Evolutionary conservation across 257 asterid genomes (phyloP), one percentile per base, ranked within the genome.

Genomic region (Nicotiana benthamiana): DNA sequence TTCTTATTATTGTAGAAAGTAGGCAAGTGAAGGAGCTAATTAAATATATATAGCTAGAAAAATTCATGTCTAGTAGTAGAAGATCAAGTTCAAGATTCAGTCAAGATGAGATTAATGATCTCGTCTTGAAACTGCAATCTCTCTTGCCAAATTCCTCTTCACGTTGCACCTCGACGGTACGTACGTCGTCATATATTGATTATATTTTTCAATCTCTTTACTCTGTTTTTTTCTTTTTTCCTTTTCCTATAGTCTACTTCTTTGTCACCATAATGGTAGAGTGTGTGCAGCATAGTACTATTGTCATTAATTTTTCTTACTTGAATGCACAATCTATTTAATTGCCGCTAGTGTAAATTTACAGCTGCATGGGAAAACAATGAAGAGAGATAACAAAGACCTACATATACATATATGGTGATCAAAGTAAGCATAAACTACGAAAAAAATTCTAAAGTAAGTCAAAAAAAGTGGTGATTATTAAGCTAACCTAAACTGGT

Each of bases 41-140:
- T 32, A 2, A 15, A n/a, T n/a, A n/a, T n/a, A n/a, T n/a, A 76
- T 27, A 32, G 40, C 61, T 18, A 27, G 26, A 75, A 7, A 9
- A 75, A 52, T n/a, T 70, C 48, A 89, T 90, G 95, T 87, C 96
- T 80, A 89, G 84, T 80, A 85, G 88, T 46, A 82, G 91, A 57
- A 84, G 86, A 28, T 80, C 82, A 75, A 77, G 36, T 80, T 75
- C 93, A 32, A 86, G 88, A 61, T 43, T 83, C 75, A 87, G 86
- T 6, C 83, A 87, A 56, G 90, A 90, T 75, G 96, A 93, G 89
- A 59, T 88, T n/a, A 85, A 85, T 75, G 83, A 84, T 77, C 91
- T 93, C 82, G 81, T 92, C 79, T 75, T 78, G 59, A 90, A 86
- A 83, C 86, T 93, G 54, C 97, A 90, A 24, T 68, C 87, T 51